phyloP scores from a whole-genome alignment of 306 rosid species.

The Acacia melanoxylon region DNA sequence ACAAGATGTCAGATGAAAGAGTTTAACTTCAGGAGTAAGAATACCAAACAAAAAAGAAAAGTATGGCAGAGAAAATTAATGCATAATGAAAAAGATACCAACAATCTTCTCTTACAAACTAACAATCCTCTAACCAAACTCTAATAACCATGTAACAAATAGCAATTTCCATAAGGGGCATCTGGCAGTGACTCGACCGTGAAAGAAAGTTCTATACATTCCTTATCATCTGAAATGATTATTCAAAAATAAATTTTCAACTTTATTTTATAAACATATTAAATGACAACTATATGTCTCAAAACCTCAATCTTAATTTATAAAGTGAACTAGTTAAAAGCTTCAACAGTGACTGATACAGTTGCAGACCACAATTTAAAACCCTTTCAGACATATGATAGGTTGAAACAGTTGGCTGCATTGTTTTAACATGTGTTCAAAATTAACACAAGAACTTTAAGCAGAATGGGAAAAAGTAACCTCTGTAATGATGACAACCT shows the following conservation, averaged over 20 bases:
- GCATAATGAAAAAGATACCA: background rate
- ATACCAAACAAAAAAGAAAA: background rate
- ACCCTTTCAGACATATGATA: background rate
- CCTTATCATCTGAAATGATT: background rate
- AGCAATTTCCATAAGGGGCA: background rate
- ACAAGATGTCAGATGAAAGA: background rate
- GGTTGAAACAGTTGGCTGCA: background rate
- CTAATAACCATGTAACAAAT: background rate
- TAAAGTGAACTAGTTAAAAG: background rate
- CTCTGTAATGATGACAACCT: background rate
- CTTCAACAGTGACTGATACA: background rate
- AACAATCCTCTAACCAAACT: too few relatives aligned
- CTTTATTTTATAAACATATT: background rate
- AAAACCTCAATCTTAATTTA: background rate
- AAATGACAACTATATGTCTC: background rate
- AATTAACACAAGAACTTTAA: background rate
- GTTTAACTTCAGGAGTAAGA: background rate
- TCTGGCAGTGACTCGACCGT: background rate
- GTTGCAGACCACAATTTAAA: background rate
- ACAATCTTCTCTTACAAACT: too few relatives aligned
- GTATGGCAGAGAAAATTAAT: background rate
- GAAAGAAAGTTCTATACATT: conserved; percentile 4
- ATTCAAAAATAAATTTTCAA: background rate
- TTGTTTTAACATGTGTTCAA: background rate
- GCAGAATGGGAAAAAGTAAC: background rate